Percentiles rank a stretch among this genome's conserved stretches.
These are phyloP conservation scores for Verticillium zaregamsianum DNA, from an alignment of 2,329 filamentous ascomycete species.

Conservation along the genomic window DNA sequence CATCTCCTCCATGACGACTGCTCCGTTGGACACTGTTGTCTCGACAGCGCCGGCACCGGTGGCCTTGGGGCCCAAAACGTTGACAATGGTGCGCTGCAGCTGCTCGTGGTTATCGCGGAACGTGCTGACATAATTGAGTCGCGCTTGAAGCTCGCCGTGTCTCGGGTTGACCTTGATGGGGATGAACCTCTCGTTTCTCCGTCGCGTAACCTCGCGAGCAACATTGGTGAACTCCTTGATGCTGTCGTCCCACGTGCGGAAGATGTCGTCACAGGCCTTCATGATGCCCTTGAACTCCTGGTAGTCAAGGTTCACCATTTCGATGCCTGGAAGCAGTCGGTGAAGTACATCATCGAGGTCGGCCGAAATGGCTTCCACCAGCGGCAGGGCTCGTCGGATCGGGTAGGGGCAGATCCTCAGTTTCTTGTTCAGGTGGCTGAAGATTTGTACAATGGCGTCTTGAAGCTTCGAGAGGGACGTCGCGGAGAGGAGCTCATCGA, in stretches of 20 bases:
- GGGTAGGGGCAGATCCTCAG: slow-evolving; percentile 94
- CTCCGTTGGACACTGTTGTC: slow-evolving; percentile 49
- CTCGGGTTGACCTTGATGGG: slow-evolving; percentile 92
- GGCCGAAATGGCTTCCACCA: slow-evolving; percentile 95
- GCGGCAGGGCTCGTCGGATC: slow-evolving; percentile 80
- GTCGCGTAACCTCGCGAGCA: slow-evolving; percentile 87
- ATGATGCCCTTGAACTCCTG: slow-evolving; percentile 85
- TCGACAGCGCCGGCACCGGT: slow-evolving; percentile 51
- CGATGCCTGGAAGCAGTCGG: slow-evolving; percentile 76
- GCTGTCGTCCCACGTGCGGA: slow-evolving; percentile 90
- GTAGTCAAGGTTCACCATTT: slow-evolving; percentile 89
- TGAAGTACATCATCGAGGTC: slow-evolving; percentile 88
- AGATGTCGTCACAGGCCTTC: slow-evolving; percentile 78
- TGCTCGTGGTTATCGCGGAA: slow-evolving; percentile 98
- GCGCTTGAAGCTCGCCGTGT: slow-evolving; percentile 83
- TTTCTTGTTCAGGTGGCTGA: slow-evolving; percentile 95
- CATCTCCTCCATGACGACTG: slow-evolving; percentile 83
- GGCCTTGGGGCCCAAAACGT: slow-evolving; percentile 80
- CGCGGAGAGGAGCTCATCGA: slow-evolving; percentile 90
- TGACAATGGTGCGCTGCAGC: slow-evolving; percentile 91
- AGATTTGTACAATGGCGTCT: slow-evolving; percentile 85
- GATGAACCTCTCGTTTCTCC: slow-evolving; percentile 96
- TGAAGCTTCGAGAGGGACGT: slow-evolving; percentile 84
- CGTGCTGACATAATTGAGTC: slow-evolving; percentile 87
- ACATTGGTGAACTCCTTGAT: slow-evolving; percentile 98